Percentiles rank a stretch among this genome's conserved stretches.
phyloP scores from a whole-genome alignment of 2,329 filamentous ascomycete genomes.

The Helminthosporium solani region DNA sequence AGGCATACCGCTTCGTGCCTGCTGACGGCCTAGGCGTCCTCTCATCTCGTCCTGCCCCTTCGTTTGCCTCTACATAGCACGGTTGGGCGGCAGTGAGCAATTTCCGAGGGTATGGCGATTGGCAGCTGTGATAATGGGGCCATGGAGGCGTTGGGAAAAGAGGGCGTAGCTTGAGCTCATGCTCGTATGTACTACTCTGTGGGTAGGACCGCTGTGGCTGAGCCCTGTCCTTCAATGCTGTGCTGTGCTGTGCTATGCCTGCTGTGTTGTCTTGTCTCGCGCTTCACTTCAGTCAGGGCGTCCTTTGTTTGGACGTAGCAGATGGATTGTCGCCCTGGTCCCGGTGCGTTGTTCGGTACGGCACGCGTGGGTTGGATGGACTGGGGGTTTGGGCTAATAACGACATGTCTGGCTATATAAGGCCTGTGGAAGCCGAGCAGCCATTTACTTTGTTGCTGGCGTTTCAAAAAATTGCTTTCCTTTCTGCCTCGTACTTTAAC shows the following conservation, averaged over 20 bases:
- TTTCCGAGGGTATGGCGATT: background rate
- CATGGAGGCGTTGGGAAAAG: no score
- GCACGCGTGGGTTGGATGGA: background rate
- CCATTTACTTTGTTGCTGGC: background rate
- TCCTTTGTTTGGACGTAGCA: no score
- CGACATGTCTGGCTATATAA: background rate
- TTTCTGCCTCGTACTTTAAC: background rate
- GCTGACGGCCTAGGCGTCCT: background rate
- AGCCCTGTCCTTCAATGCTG: no score
- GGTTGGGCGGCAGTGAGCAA: conserved; percentile 1
- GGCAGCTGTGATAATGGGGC: background rate
- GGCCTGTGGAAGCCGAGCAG: background rate
- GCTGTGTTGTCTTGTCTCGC: no score
- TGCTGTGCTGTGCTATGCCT: no score
- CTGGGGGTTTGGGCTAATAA: no score
- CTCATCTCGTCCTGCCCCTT: background rate
- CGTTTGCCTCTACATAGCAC: background rate
- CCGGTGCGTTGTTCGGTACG: conserved; percentile 4
- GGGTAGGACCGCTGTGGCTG: no score
- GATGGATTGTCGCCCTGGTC: background rate
- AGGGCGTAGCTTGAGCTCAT: no score
- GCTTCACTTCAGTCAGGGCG: no score
- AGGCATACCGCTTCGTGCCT: background rate
- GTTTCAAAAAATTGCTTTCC: background rate
- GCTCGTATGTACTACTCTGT: no score